A percentile compares a stretch with the other conserved stretches of the same genome.
Evolutionary conservation across 345 rosid genomes (phyloP).

Genomic region (Triadica sebifera): DNA sequence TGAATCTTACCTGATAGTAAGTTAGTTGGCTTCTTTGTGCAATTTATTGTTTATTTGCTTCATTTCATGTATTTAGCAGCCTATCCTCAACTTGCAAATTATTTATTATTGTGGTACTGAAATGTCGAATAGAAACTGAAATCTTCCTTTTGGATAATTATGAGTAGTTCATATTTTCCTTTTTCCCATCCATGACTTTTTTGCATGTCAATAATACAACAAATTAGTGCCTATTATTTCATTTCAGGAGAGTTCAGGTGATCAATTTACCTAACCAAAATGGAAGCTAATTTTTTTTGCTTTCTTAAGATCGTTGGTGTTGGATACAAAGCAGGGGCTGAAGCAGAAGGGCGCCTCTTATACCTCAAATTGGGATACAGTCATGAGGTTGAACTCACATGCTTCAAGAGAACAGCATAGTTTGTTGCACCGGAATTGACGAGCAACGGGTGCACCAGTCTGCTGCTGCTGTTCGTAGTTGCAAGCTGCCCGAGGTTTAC

Average conservation of each 20-base stretch:
- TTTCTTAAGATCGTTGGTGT: constrained; percentile 75
- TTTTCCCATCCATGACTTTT: not conserved
- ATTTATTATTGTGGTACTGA: not conserved
- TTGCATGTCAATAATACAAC: not conserved
- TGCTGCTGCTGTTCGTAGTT: constrained; percentile 65
- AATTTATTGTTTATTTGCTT: not conserved
- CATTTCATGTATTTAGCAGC: not conserved
- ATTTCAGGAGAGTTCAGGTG: not conserved
- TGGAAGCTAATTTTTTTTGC: constrained; percentile 67
- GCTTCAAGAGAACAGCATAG: constrained; percentile 83
- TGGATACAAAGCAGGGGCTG: constrained; percentile 83
- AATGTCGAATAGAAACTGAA: not conserved
- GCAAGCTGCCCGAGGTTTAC: constrained; percentile 81
- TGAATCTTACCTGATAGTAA: no score
- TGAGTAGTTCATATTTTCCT: not conserved
- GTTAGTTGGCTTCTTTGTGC: not conserved
- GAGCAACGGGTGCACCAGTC: constrained; percentile 79
- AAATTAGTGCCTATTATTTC: not conserved
- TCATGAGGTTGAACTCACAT: constrained; percentile 74
- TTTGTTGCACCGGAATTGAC: constrained; percentile 80
- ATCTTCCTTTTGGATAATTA: not conserved
- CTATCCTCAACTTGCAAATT: not conserved
- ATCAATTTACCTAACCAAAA: constrained; percentile 8
- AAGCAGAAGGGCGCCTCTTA: constrained; percentile 55
- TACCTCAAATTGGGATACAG: constrained; percentile 77